A percentile compares a stretch with the other conserved stretches of the same genome.
Evolutionary conservation across 2,329 filamentous ascomycete genomes (phyloP).

Genomic region (Calcarisporium arbuscula): DNA sequence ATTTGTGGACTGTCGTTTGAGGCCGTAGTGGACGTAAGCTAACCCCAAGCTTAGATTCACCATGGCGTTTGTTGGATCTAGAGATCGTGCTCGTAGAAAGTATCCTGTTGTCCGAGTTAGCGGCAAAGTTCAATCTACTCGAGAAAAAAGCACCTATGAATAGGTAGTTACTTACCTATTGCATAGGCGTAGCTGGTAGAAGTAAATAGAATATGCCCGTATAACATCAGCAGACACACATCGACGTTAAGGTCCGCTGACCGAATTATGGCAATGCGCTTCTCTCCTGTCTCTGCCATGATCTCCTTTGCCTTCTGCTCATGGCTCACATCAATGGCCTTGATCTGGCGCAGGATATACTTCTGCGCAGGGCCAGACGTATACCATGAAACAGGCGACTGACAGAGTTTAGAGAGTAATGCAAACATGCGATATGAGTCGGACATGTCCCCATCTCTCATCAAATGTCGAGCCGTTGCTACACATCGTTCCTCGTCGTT

Average conservation of each 20-base stretch:
- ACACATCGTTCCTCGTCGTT: conserved; percentile 73
- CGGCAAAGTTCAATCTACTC: too few relatives aligned
- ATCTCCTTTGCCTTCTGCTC: conserved; percentile 28
- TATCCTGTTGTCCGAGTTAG: too few relatives aligned
- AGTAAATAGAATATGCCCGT: conserved; percentile 82
- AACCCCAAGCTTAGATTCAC: conserved; percentile 77
- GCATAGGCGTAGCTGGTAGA: conserved; percentile 79
- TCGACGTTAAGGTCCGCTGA: conserved; percentile 47
- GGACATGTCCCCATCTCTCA: conserved; percentile 74
- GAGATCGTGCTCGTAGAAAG: conserved; percentile 69
- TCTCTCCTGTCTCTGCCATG: conserved; percentile 24
- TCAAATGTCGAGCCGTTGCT: conserved; percentile 72
- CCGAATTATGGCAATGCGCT: conserved; percentile 18
- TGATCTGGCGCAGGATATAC: conserved; percentile 85
- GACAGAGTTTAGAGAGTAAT: conserved; percentile 68
- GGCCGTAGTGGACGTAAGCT: conserved; percentile 78
- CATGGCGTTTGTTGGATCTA: conserved; percentile 70
- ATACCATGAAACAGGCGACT: conserved; percentile 69
- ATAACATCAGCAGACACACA: conserved; percentile 75
- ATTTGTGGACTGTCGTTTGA: conserved; percentile 87
- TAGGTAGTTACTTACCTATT: conserved; percentile 52
- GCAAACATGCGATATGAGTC: conserved; percentile 81
- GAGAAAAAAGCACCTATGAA: too few relatives aligned
- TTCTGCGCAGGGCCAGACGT: conserved; percentile 80
- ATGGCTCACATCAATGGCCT: conserved; percentile 68